phyloP scores from a whole-genome alignment of 2,329 filamentous ascomycete genomes.

The Periconia macrospinosa region DNA sequence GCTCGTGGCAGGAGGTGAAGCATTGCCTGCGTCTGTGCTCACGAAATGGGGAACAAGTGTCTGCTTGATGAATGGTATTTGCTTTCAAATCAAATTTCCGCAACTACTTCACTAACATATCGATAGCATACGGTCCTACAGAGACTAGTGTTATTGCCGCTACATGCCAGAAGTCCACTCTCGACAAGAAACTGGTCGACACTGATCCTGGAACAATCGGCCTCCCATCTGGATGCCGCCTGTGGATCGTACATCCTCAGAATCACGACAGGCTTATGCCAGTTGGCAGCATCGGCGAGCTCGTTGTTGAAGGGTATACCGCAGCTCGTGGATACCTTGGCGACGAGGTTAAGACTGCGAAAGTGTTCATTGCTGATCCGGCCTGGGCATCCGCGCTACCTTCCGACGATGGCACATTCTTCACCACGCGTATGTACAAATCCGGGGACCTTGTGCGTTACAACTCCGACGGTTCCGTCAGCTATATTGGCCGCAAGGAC shows the following conservation, averaged over 20 bases:
- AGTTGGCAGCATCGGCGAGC: not conserved
- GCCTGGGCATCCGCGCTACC: too few species aligned
- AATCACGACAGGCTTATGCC: not conserved
- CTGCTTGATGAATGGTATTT: too few species aligned
- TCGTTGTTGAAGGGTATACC: not conserved
- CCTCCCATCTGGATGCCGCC: not conserved
- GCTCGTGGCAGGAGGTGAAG: not conserved
- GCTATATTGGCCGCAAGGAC: not conserved
- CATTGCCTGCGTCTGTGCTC: not conserved
- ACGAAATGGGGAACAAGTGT: not conserved
- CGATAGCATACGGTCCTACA: not conserved
- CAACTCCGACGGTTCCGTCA: not conserved
- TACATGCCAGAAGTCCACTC: not conserved
- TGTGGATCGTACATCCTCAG: not conserved
- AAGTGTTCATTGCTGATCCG: too few species aligned
- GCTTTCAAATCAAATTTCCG: too few species aligned
- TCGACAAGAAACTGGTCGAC: not conserved
- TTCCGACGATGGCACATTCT: too few species aligned
- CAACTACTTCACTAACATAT: too few species aligned
- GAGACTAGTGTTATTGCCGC: not conserved
- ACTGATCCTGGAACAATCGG: too few species aligned
- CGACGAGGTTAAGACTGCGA: not conserved
- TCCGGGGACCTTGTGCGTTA: not conserved
- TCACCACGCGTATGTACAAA: not conserved
- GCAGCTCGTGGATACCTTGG: not conserved